phyloP scores from a whole-genome alignment of 2,329 filamentous ascomycete genomes.

The Boeremia exigua region DNA sequence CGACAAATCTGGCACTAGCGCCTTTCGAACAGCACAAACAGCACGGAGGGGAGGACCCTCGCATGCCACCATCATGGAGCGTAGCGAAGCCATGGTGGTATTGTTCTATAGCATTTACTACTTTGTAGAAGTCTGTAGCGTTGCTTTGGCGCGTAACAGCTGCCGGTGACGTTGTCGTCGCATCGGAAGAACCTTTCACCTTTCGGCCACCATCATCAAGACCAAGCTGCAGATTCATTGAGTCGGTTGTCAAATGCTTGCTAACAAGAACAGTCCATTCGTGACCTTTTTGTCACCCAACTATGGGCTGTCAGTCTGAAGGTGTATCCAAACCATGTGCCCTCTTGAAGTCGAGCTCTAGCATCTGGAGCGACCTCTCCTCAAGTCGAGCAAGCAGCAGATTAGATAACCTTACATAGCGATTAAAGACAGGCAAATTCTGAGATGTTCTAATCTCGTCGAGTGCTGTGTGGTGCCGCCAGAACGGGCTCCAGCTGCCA shows the following conservation, averaged over 20 bases:
- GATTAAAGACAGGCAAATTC: no score
- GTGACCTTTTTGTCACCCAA: not conserved
- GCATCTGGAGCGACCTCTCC: no score
- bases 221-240: not conserved
- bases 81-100: constrained; percentile 11
- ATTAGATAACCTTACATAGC: no score
- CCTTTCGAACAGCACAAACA: constrained; percentile 16
- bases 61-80: not conserved
- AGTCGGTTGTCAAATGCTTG: not conserved
- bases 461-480: no score
- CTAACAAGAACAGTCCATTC: not conserved
- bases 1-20: constrained; percentile 45
- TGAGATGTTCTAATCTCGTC: no score
- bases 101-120: not conserved
- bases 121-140: constrained; percentile 7
- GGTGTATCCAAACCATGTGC: not conserved
- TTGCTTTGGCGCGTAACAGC: constrained; percentile 8
- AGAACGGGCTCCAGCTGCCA: no score
- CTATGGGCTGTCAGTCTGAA: not conserved
- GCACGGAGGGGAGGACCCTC: constrained; percentile 12
- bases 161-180: constrained; percentile 8
- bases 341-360: not conserved
- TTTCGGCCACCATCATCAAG: not conserved
- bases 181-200: constrained; percentile 2
- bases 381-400: no score